Evolutionary conservation across 805 yeast genomes (phyloP), one percentile per base, ranked within the genome.

Genomic region (Nematodospora valgi): DNA sequence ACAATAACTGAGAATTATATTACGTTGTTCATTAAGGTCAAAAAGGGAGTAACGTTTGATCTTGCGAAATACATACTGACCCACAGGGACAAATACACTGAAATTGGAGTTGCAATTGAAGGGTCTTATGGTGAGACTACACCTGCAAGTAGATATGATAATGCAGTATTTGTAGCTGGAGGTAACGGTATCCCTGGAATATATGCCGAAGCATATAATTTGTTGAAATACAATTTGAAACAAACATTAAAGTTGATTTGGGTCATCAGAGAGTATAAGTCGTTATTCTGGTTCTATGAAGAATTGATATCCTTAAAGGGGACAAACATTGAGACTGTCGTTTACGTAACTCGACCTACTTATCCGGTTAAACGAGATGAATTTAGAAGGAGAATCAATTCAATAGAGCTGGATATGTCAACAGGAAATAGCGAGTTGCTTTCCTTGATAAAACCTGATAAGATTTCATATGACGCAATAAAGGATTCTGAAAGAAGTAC

Each of bases 231-330:
- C 4, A n/a, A 29, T 1, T 19, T 27, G 13, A 42, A 47, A 12
- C 47, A 49, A 31, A 31, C 37, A 10, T 28, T 64, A 19, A 70
- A 73, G 35, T 64, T 85, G 34, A 58, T 74, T 24, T 86, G 95
- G 95, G 69, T 73, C 5, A 65, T 83, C 6, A 64, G 80, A 37
- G 75, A 78, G 20, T 62, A 67, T 39, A 54, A 58, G 20, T 68
- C 79, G 6, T 47, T 84, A 1, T 43, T 47, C 3, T 71, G 79
- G 76, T 73, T 73, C 38, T 48, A 52, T 16, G 60, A 64, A 4
- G 80, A 76, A 40, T 46, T 67, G 27, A 35, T 25, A 4, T 24
- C 37, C 5, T 51, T 68, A 30, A 45, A 46, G 16, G 44, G 39
- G 4, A 41, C 49, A 10, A 44, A 47, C 8, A 52, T 66, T 11